Percentiles rank a stretch among this genome's conserved stretches.
Conservation (phyloP, 148 eudicot species). For the Limonium bicolor region DNA sequence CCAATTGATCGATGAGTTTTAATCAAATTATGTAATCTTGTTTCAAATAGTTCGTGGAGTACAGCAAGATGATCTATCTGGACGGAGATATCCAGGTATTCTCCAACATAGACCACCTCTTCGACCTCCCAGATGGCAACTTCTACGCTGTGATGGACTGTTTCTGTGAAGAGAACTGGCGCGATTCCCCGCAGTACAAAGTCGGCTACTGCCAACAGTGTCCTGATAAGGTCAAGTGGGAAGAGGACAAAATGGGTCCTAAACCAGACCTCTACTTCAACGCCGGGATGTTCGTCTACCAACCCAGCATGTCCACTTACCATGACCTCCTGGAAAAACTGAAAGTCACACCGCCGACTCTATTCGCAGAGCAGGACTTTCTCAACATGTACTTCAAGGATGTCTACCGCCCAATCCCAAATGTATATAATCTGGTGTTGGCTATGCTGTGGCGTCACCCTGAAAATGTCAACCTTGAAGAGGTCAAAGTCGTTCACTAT, state of each 20-base stretch:
- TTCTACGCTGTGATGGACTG: constrained; percentile 54
- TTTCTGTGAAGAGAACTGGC: constrained; percentile 41
- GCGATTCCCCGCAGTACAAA: constrained; percentile 32
- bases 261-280: no score
- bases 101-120: constrained; percentile 42
- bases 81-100: constrained; percentile 58
- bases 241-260: no score
- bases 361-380: background rate
- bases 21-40: background rate
- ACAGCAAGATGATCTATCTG: constrained; percentile 43
- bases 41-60: constrained; percentile 37
- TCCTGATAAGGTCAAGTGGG: constrained; percentile 23
- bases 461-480: constrained; percentile 8
- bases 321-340: no score
- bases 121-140: constrained; percentile 32
- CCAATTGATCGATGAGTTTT: background rate
- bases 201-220: constrained; percentile 44
- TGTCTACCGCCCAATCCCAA: constrained; percentile 31
- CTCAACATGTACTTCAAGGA: constrained; percentile 30
- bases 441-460: constrained; percentile 7
- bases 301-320: no score
- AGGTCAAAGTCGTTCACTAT: constrained; percentile 17
- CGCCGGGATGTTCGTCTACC: no score
- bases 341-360: no score
- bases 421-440: constrained; percentile 2